phyloP scores from a whole-genome alignment of 441 rosid species.

The Omphalea diandra region DNA sequence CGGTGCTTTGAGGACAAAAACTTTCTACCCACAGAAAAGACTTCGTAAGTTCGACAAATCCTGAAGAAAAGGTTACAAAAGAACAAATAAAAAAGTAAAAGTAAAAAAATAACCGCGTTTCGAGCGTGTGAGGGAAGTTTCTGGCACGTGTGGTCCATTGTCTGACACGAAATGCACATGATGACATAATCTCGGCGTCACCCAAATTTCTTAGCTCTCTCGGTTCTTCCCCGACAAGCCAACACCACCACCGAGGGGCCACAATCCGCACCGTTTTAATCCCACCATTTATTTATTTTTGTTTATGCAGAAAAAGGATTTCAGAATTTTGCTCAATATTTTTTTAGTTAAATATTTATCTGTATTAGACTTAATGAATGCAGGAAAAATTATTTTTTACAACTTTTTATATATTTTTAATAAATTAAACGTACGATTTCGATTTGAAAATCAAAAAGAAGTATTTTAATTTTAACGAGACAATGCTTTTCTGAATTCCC shows the following conservation, averaged over 20 bases:
- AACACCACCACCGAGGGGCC: conserved; percentile 19
- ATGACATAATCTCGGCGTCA: conserved; percentile 47
- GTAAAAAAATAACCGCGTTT: conserved; percentile 20
- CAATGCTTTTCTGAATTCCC: too few relatives aligned
- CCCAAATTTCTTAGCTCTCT: conserved; percentile 23
- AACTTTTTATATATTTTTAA: too few relatives aligned
- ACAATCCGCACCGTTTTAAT: conserved; percentile 22
- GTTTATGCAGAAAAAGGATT: too few relatives aligned
- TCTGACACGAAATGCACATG: conserved; percentile 19
- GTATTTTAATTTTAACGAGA: neutral
- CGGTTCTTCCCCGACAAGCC: conserved; percentile 41
- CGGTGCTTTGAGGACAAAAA: neutral
- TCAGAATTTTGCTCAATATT: too few relatives aligned
- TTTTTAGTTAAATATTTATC: too few relatives aligned
- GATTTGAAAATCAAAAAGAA: too few relatives aligned
- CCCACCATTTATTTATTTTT: too few relatives aligned
- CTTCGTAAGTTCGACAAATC: neutral
- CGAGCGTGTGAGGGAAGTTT: conserved; percentile 35
- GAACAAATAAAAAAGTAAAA: neutral
- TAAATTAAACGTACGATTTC: too few relatives aligned
- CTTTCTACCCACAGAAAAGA: neutral
- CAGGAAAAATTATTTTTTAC: too few relatives aligned
- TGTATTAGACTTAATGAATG: too few relatives aligned
- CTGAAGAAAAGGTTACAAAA: neutral
- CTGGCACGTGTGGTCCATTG: conserved; percentile 24